Percentiles rank a stretch among this genome's conserved stretches.
These are phyloP conservation scores for Talaromyces marneffei DNA, from an alignment of 2,329 filamentous ascomycete genomes.

Conservation along the genomic window DNA sequence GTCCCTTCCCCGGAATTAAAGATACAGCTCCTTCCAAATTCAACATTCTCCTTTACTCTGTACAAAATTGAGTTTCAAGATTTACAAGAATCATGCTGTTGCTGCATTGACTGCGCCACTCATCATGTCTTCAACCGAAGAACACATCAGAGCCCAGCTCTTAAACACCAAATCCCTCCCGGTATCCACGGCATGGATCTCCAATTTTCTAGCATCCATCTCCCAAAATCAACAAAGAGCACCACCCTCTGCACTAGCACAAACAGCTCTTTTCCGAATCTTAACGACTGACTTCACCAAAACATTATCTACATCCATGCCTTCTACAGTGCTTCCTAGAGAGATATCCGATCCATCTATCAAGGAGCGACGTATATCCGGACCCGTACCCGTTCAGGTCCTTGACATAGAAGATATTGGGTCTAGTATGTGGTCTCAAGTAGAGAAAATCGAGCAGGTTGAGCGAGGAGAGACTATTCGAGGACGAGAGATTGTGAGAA, in stretches of 20 bases:
- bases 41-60: not conserved
- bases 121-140: conserved; percentile 23
- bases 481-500: conserved; percentile 75
- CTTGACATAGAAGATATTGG: conserved; percentile 80
- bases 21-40: not conserved
- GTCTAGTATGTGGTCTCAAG: conserved; percentile 74
- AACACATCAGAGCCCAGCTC: conserved; percentile 48
- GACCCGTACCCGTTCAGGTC: conserved; percentile 70
- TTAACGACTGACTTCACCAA: conserved; percentile 70
- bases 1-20: not conserved
- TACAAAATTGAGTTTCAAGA: not conserved
- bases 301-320: conserved; percentile 49
- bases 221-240: conserved; percentile 48
- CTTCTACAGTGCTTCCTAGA: conserved; percentile 48
- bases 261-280: conserved; percentile 74
- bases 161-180: conserved; percentile 48
- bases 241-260: conserved; percentile 64
- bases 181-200: conserved; percentile 59
- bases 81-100: not conserved
- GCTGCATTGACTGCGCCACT: not conserved
- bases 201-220: conserved; percentile 53
- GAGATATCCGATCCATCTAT: conserved; percentile 50
- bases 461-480: conserved; percentile 48
- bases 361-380: conserved; percentile 52
- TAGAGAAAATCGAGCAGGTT: conserved; percentile 61